These are phyloP conservation scores for Nadsonia starkeyi-henricii DNA, from an alignment of 1,139 yeast genomes.

Conservation along the genomic window DNA sequence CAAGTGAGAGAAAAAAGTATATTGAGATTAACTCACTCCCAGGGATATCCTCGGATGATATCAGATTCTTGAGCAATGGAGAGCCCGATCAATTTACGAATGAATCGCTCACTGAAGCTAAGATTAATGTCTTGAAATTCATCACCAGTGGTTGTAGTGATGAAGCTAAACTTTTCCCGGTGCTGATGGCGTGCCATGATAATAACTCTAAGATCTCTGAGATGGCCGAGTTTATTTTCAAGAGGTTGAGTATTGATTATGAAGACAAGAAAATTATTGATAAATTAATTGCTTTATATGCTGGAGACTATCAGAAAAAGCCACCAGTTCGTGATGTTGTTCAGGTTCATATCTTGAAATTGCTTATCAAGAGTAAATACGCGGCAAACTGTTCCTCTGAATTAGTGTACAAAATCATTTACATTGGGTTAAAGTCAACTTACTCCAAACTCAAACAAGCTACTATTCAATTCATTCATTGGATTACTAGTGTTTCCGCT, in stretches of 20 bases:
- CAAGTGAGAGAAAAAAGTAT: not conserved
- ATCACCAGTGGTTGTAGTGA: slow-evolving; percentile 28
- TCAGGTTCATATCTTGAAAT: slow-evolving; percentile 44
- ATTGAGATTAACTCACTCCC: slow-evolving; percentile 23
- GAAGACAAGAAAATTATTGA: slow-evolving; percentile 36
- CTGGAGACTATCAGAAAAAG: not conserved
- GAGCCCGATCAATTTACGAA: slow-evolving; percentile 50
- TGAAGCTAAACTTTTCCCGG: slow-evolving; percentile 22
- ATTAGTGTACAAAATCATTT: slow-evolving; percentile 25
- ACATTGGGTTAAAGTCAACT: slow-evolving; percentile 44
- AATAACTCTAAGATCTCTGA: slow-evolving; percentile 39
- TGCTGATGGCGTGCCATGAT: slow-evolving; percentile 56
- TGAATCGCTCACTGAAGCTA: slow-evolving; percentile 35
- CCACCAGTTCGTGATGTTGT: slow-evolving; percentile 15
- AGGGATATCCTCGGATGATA: slow-evolving; percentile 46
- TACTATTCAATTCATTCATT: slow-evolving; percentile 48
- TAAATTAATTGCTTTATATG: slow-evolving; percentile 32
- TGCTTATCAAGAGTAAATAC: slow-evolving; percentile 37
- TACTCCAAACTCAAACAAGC: slow-evolving; percentile 33
- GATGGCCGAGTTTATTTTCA: slow-evolving; percentile 36
- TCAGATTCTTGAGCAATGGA: slow-evolving; percentile 46
- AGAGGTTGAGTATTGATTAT: slow-evolving; percentile 37
- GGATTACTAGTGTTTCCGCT: slow-evolving; percentile 27
- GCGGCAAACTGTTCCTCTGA: slow-evolving; percentile 28
- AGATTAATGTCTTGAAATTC: slow-evolving; percentile 31